Percentiles rank a stretch among this genome's conserved stretches.
These are phyloP conservation scores for Raddia distichophylla DNA, from an alignment of 176 grass and related monocot species.

Conservation along the genomic window DNA sequence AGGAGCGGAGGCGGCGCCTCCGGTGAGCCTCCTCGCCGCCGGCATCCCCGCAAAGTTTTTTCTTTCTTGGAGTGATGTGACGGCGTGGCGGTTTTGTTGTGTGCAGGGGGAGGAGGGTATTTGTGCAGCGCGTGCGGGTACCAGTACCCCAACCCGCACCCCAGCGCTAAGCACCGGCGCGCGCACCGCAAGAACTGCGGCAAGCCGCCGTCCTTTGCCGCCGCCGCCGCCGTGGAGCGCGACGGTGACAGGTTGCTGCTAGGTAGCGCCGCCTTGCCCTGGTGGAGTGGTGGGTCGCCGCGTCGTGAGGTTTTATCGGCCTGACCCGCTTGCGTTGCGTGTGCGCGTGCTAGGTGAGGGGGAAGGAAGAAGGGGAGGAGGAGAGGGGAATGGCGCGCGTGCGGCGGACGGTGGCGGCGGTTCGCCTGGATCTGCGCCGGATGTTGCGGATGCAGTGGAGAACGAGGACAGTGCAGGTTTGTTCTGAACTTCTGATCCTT, in stretches of 20 bases:
- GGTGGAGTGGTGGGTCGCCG: background rate
- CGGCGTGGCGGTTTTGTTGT: conserved; percentile 7
- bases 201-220: conserved; percentile 20
- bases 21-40: conserved; percentile 14
- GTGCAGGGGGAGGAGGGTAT: conserved; percentile 4
- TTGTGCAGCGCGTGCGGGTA: conserved; percentile 65
- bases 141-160: conserved; percentile 57
- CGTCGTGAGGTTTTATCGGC: background rate
- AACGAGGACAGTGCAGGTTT: conserved; percentile 36
- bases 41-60: background rate
- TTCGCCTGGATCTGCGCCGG: conserved; percentile 45
- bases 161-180: conserved; percentile 66
- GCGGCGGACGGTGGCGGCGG: conserved; percentile 26
- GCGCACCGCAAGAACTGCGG: conserved; percentile 70
- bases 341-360: conserved; percentile 9
- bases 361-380: background rate
- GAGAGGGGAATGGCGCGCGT: conserved; percentile 2
- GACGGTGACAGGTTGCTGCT: background rate
- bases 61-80: background rate
- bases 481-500: conserved; percentile 20
- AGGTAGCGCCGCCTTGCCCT: conserved; percentile 19
- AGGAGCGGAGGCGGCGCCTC: conserved; percentile 3
- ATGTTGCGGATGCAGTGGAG: background rate
- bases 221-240: background rate
- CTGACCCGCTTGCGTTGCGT: conserved; percentile 29